phyloP scores from a whole-genome alignment of 352 stramenopile species.

The Pythium inflatum region DNA sequence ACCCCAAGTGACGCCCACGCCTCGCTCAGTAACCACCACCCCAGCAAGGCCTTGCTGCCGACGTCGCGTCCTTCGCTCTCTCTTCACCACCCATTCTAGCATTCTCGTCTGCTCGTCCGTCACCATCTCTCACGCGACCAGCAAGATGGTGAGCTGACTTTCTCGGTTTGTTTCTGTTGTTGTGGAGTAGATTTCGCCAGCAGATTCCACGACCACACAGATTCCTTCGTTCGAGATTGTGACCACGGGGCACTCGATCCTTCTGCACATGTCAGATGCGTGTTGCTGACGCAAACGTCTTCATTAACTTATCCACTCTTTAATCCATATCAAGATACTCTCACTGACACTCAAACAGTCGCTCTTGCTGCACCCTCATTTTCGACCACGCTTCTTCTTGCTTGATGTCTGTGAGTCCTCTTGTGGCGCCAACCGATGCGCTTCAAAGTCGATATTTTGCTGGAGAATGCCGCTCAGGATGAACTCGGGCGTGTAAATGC shows the following conservation, averaged over 20 bases:
- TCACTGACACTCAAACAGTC: no score
- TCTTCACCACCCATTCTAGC: slow-evolving; percentile 3
- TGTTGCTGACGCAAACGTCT: background rate
- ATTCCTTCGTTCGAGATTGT: slow-evolving; percentile 19
- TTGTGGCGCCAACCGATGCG: slow-evolving; percentile 19
- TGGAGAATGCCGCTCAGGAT: slow-evolving; percentile 52
- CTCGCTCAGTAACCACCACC: no score
- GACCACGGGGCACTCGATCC: background rate
- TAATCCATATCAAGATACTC: no score
- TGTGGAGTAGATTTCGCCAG: slow-evolving; percentile 1
- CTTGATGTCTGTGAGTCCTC: background rate
- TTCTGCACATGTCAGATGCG: background rate
- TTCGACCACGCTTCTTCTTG: slow-evolving; percentile 29
- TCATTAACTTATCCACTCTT: slow-evolving; percentile 26
- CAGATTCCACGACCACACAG: background rate
- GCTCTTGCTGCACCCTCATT: no score
- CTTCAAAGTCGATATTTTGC: slow-evolving; percentile 44
- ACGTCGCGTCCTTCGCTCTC: background rate
- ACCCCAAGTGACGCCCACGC: slow-evolving; percentile 33
- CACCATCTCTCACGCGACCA: slow-evolving; percentile 8
- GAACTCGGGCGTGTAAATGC: slow-evolving; percentile 46
- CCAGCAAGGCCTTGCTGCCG: background rate
- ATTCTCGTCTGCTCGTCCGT: slow-evolving; percentile 22
- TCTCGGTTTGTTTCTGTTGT: slow-evolving; percentile 11
- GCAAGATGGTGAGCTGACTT: no score